A percentile compares a stretch with the other conserved stretches of the same genome.
phyloP scores from a whole-genome alignment of 2,329 filamentous ascomycete species.

The Penicillium sp. region DNA sequence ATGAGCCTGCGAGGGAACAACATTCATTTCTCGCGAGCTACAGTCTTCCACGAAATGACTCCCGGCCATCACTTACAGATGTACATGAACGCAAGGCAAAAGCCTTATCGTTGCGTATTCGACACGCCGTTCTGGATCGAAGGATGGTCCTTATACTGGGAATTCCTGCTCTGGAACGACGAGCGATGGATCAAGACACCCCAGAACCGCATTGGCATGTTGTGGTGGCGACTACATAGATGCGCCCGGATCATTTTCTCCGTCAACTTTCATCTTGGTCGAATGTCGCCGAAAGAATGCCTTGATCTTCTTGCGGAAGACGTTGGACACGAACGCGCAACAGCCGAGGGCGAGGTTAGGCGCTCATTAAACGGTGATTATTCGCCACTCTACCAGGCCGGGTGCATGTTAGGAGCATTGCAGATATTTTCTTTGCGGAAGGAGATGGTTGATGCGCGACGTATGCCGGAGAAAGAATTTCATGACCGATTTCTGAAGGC shows the following conservation, averaged over 20 bases:
- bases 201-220: constrained; percentile 61
- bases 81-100: constrained; percentile 55
- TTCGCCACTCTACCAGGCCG: constrained; percentile 64
- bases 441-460: constrained; percentile 52
- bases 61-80: constrained; percentile 57
- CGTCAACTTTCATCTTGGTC: constrained; percentile 63
- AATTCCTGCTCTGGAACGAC: constrained; percentile 63
- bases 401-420: constrained; percentile 65
- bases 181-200: constrained; percentile 58
- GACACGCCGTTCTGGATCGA: constrained; percentile 65
- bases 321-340: constrained; percentile 65
- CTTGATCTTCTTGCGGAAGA: constrained; percentile 62
- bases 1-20: constrained; percentile 68
- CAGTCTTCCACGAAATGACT: constrained; percentile 67
- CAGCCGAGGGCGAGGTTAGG: constrained; percentile 66
- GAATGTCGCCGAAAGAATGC: constrained; percentile 60
- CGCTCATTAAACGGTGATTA: constrained; percentile 64
- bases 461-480: constrained; percentile 60
- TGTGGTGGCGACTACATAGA: constrained; percentile 69
- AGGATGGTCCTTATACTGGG: constrained; percentile 69
- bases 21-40: constrained; percentile 62
- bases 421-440: constrained; percentile 60
- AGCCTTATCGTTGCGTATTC: constrained; percentile 60
- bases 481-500: constrained; percentile 60
- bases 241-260: constrained; percentile 64